Percentiles rank a stretch among this genome's conserved stretches.
These are phyloP conservation scores for Silene uniflora DNA, from an alignment of 148 eudicot genomes.

Conservation along the genomic window DNA sequence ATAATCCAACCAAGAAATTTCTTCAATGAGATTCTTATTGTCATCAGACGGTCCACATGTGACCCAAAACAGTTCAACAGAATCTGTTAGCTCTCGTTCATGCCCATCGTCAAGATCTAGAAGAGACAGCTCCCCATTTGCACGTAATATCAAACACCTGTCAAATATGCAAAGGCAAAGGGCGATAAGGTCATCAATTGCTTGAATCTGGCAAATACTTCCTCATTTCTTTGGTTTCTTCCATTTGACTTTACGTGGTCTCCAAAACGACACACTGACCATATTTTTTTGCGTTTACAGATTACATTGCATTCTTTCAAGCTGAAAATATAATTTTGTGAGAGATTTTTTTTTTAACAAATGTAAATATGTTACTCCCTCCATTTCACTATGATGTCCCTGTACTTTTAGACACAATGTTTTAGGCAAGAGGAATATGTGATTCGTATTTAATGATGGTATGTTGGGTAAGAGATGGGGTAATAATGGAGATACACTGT, in stretches of 20 bases:
- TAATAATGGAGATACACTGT: no score
- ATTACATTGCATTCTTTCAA: neutral
- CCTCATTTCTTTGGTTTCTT: neutral
- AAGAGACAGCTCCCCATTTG: slow-evolving; percentile 83
- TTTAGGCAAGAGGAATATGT: no score
- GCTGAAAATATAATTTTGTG: neutral
- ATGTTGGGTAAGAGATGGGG: no score
- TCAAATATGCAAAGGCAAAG: slow-evolving; percentile 18
- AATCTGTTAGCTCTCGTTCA: slow-evolving; percentile 86
- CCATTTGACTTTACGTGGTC: neutral
- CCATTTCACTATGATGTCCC: no score
- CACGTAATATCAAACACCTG: slow-evolving; percentile 85
- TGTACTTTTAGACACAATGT: no score
- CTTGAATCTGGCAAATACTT: neutral
- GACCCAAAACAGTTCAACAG: slow-evolving; percentile 97
- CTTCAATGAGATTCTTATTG: slow-evolving; percentile 82
- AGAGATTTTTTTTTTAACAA: neutral
- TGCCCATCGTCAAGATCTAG: slow-evolving; percentile 90
- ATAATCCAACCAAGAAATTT: slow-evolving; percentile 98
- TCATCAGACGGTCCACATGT: slow-evolving; percentile 87
- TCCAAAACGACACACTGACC: neutral
- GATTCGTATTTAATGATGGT: no score
- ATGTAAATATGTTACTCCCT: neutral
- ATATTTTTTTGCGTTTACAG: no score
- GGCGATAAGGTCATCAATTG: neutral